These are phyloP conservation scores for Rosa multiflora DNA, from an alignment of 306 rosid genomes.

Conservation along the genomic window DNA sequence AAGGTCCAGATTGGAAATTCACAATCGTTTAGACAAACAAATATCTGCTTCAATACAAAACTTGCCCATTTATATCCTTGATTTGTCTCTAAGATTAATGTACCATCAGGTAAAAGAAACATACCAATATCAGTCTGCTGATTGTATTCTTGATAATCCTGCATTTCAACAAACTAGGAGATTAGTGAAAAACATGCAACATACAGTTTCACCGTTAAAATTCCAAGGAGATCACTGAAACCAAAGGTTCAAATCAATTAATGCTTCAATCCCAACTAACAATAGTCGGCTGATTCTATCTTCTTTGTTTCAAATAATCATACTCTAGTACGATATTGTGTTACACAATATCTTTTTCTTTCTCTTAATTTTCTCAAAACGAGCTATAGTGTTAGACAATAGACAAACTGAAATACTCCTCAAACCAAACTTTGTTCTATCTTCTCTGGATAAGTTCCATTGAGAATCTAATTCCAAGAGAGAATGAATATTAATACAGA, in stretches of 20 bases:
- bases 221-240: background rate
- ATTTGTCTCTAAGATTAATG: too few species aligned
- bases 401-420: background rate
- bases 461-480: background rate
- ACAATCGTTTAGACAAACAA: too few species aligned
- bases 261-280: background rate
- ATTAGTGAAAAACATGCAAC: too few species aligned
- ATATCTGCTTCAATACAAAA: too few species aligned
- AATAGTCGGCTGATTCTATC: background rate
- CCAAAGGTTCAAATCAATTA: background rate
- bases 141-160: too few species aligned
- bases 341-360: background rate
- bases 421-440: background rate
- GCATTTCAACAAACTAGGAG: too few species aligned
- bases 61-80: too few species aligned
- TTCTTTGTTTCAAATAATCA: background rate
- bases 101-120: too few species aligned
- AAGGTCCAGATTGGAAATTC: too few species aligned
- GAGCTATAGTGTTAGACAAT: background rate
- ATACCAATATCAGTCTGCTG: too few species aligned
- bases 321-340: background rate
- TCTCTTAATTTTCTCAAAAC: background rate
- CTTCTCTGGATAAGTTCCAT: background rate
- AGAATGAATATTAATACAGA: background rate
- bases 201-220: too few species aligned